Evolutionary conservation across 2,329 filamentous ascomycete genomes (phyloP).

Genomic region (Calonectria multiphialidica): DNA sequence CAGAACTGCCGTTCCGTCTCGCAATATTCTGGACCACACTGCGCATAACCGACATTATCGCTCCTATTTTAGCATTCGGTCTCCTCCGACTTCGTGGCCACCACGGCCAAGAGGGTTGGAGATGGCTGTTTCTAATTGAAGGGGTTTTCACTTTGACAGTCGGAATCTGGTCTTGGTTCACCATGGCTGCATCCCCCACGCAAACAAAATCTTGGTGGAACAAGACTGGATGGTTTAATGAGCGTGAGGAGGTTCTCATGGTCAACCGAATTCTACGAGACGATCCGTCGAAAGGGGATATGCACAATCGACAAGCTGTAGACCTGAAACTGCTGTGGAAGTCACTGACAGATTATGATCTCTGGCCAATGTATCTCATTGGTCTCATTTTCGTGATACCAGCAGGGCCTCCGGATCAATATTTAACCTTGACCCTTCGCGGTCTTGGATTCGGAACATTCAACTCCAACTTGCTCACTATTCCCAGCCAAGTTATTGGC

Average conservation of each 20-base stretch:
- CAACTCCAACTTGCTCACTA: slow-evolving; percentile 44
- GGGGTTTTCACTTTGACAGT: slow-evolving; percentile 45
- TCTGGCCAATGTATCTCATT: slow-evolving; percentile 66
- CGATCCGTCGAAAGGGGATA: slow-evolving; percentile 69
- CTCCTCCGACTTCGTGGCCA: slow-evolving; percentile 39
- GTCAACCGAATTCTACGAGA: slow-evolving; percentile 69
- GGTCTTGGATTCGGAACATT: slow-evolving; percentile 53
- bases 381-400: slow-evolving; percentile 63
- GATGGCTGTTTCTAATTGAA: slow-evolving; percentile 59
- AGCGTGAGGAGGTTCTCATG: slow-evolving; percentile 64
- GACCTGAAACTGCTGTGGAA: slow-evolving; percentile 62
- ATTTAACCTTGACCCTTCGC: slow-evolving; percentile 61
- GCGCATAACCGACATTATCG: slow-evolving; percentile 30
- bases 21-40: slow-evolving; percentile 31
- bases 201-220: slow-evolving; percentile 68
- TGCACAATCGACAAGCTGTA: slow-evolving; percentile 67
- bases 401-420: slow-evolving; percentile 56
- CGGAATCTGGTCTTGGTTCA: slow-evolving; percentile 36
- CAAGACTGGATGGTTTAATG: slow-evolving; percentile 55
- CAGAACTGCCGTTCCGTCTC: slow-evolving; percentile 30
- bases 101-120: slow-evolving; percentile 39
- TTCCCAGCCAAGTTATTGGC: slow-evolving; percentile 26
- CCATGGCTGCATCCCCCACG: slow-evolving; percentile 43
- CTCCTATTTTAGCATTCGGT: slow-evolving; percentile 39
- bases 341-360: slow-evolving; percentile 67